Evolutionary conservation across 441 rosid genomes (phyloP).

Genomic region (Omphalea diandra): DNA sequence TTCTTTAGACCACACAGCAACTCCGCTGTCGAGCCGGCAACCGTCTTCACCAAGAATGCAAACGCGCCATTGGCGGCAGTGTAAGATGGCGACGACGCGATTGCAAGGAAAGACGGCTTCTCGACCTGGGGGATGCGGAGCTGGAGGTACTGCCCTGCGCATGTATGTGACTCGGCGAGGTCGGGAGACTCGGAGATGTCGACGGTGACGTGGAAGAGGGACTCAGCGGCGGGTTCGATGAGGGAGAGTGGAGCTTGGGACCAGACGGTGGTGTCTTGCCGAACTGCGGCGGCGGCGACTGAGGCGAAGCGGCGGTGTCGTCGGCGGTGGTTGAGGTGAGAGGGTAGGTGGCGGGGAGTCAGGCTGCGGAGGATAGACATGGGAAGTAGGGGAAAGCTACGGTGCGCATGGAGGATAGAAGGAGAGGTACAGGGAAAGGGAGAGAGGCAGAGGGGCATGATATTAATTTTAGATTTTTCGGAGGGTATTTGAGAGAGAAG

Average conservation of each 20-base stretch:
- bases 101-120: slow-evolving; percentile 82
- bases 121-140: slow-evolving; percentile 65
- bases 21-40: slow-evolving; percentile 89
- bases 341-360: slow-evolving; percentile 27
- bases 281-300: slow-evolving; percentile 65
- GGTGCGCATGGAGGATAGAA: slow-evolving; percentile 49
- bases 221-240: slow-evolving; percentile 68
- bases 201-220: slow-evolving; percentile 73
- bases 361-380: slow-evolving; percentile 79
- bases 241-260: slow-evolving; percentile 62
- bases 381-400: slow-evolving; percentile 44
- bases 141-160: slow-evolving; percentile 92
- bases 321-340: slow-evolving; percentile 32
- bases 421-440: slow-evolving; percentile 30
- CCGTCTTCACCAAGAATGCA: slow-evolving; percentile 80
- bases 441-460: slow-evolving; percentile 27
- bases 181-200: slow-evolving; percentile 78
- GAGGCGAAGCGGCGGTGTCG: slow-evolving; percentile 44
- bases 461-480: slow-evolving; percentile 1
- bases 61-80: slow-evolving; percentile 62
- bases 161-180: slow-evolving; percentile 59
- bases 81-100: slow-evolving; percentile 78
- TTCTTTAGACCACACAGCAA: slow-evolving; percentile 67
- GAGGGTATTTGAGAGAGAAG: slow-evolving; percentile 6
- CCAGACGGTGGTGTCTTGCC: slow-evolving; percentile 78